Base-by-base conservation (phyloP, 2,329 filamentous ascomycete genomes). In the Scedosporium boydii region DNA sequence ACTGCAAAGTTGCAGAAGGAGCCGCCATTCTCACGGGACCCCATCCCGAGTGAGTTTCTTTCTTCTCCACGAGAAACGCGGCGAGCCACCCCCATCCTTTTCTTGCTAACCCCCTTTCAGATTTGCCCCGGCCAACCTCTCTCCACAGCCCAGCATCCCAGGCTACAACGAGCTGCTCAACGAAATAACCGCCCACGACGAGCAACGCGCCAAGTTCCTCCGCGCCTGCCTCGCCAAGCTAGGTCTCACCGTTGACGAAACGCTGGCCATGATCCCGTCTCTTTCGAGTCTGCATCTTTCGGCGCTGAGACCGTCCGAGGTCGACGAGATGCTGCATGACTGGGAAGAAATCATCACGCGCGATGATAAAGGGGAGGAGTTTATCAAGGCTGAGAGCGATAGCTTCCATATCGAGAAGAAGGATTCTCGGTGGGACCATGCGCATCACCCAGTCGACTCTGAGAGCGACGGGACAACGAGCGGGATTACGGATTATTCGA, bases 251-350 rank as follows among this genome's bases (percentile, higher is more conserved):
- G 86, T 93, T 60, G 90, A 84, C 71, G 79, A 87, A 66, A 85
- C 90, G 58, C 81, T 83, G 68, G 80, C 86, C 68, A 80, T 83
- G 67, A 83, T 92, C 72, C 92, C 91, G 12, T 88, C 89, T 63
- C 85, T 96, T 44, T 96, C 93, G 65, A 85, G 81, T 67, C 79
- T 97, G 58, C 91, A 97, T 75, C 80, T 98, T 60, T 93, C 92
- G 51, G 87, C 90, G 64, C 73, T 86, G 59, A 77, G 86, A 66
- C 80, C 84, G 58, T 75, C 78, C 68, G 84, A 88, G 48, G 84
- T 91, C n/a, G 78, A 83, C 53, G 82, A 89, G 67, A 77, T 95
- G 29, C 74, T 96, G 26, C 77, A 82, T 61, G 82, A 82, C 2
- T 86, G 86, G 80, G 79, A 84, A 64, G 86, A 90, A 48, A 83